Base-by-base conservation (phyloP, 1,284 basidiomycete species). In the Pulchroboletus neoregius region DNA sequence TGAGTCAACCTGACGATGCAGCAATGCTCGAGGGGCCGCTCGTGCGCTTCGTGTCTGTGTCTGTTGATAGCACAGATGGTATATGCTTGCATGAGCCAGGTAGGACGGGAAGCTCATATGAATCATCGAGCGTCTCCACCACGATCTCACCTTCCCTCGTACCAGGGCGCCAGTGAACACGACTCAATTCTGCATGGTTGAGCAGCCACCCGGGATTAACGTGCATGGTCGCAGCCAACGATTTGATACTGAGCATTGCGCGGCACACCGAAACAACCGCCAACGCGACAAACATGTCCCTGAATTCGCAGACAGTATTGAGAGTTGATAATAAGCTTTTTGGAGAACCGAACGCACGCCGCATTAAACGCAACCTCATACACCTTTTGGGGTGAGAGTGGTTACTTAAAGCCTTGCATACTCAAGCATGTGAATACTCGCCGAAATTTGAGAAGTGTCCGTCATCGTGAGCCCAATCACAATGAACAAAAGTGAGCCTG, bases 281-380 rank as follows among this genome's bases (percentile, higher is more conserved):
- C 65, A 89, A 80, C 66, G 90, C 80, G 62, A 95, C 81, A 59
- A 79, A 91, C 57, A 78, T 75, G 15, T 22, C 23, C 65, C 91
- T 47, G 70, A 85, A 92, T 94, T 12, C 9, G 3, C 22, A 28
- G 55, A 78, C 74, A 70, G 15, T 16, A 53, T 86, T 33, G 5
- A n/a, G n/a, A n/a, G n/a, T n/a, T 11, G 27, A 27, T 27, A 12
- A 11, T 1, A 27, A 27, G 8, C 27, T 27, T 27, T 18, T 8
- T 12, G 37, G 31, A 3, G 13, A 32, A 33, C 36, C 10, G 23
- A 26, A 46, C 56, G 6, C 41, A 61, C 56, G 43, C 50, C 5
- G 44, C 50, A 13, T 24, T 32, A 11, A 54, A 22, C 10, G 50
- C 56, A 1, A 39, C 35, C 38, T 45, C 41, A 34, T 57, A 57